Conservation (phyloP, 2,329 filamentous ascomycete species). For the Alternaria burnsii region DNA sequence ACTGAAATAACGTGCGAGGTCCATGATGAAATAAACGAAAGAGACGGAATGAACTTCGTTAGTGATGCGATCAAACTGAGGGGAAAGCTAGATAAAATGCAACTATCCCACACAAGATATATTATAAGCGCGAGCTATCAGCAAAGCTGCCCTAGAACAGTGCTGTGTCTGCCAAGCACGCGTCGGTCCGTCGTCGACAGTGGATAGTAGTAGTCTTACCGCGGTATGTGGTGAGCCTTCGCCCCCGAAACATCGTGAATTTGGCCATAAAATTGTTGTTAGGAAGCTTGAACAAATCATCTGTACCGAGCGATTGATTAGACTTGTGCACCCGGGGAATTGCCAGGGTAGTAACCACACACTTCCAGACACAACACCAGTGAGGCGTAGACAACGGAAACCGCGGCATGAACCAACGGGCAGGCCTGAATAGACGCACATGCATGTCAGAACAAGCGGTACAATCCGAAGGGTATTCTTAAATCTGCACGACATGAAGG, state of each 20-base stretch:
- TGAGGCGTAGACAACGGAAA: constrained; percentile 2
- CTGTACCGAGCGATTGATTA: neutral
- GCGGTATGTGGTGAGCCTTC: neutral
- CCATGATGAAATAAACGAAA: constrained; percentile 20
- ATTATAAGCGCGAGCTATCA: neutral
- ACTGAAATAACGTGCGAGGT: constrained; percentile 31
- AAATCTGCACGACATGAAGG: neutral
- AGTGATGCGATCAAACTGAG: neutral
- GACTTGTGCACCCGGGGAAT: neutral
- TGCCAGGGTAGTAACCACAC: neutral
- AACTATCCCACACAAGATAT: neutral
- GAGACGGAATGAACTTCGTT: neutral
- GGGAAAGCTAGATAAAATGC: neutral
- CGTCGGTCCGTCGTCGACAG: neutral
- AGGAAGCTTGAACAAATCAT: constrained; percentile 1
- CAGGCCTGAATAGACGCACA: neutral
- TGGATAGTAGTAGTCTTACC: neutral
- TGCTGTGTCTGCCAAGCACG: constrained; percentile 9
- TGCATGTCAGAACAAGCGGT: neutral
- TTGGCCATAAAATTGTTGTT: neutral
- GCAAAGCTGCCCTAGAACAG: neutral
- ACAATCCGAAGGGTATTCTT: neutral
- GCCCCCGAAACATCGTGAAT: constrained; percentile 6
- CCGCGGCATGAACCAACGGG: neutral
- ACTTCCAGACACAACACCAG: constrained; percentile 2